Evolutionary conservation across 768 basidiomycete genomes (phyloP), one percentile per base, ranked within the genome.

Genomic region (Pleurotus djamor): DNA sequence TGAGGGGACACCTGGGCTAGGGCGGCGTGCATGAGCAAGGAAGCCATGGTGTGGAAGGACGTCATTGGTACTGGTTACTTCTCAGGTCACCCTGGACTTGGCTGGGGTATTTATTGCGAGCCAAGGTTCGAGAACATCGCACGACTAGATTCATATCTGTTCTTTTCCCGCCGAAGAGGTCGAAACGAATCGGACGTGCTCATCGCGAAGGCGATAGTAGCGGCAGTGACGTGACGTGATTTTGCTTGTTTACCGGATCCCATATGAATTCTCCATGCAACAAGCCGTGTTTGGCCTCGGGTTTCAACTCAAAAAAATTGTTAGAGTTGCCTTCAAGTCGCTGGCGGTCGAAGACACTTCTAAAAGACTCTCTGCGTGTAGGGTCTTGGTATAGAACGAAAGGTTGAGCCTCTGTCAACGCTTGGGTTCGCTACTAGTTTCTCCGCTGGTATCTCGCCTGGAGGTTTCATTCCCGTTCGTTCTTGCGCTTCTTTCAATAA

Each of bases 1-100:
- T 81, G 71, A 7, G 76, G 76, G 41, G 84, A 82, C 21, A 80
- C 58, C 58, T 74, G 63, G 14, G 84, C 80, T 61, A 87, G 81
- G 55, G 79, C 68, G 14, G 84, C 78, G 60, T 87, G 84, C 62
- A 79, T 73, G 50, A 87, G 77, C 4, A 47, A 47, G 14, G 45
- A 47, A 7, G 45, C 45, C 45, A 17, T 14, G 13, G 51, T 67
- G 68, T 71, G 52, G 43, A 37, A 16, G 16, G 37, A 32, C 49
- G 47, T 28, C 48, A 48, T 61, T 62, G 64, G 57, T 60, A 63
- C 52, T 33, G 48, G 51, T 48, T 17, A n/a, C 45, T 8, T 12
- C 45, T 12, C 13, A 14, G 45, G 45, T 12, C 45, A 47, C 13
- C 13, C 17, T 12, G 45, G 45, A 47, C 45, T 17, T 28, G 21